Evolutionary conservation across 257 asterid genomes (phyloP).

Genomic region (Rehmannia glutinosa): DNA sequence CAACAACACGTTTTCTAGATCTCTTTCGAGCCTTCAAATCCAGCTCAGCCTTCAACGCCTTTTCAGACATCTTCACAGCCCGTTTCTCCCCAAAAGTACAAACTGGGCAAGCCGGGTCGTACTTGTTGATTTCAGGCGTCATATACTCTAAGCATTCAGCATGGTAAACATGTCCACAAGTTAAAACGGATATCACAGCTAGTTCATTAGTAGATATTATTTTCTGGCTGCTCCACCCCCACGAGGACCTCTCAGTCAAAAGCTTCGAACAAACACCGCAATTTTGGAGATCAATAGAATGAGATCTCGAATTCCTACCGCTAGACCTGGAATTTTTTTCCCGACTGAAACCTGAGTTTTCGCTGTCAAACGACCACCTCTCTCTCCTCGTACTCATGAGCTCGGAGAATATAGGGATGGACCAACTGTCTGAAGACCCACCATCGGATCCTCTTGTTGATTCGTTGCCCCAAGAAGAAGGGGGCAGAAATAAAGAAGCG

Average conservation of each 20-base stretch:
- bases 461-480: slow-evolving; percentile 72
- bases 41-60: slow-evolving; percentile 72
- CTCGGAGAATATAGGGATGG: slow-evolving; percentile 73
- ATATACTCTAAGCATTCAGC: slow-evolving; percentile 90
- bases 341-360: slow-evolving; percentile 46
- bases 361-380: slow-evolving; percentile 98
- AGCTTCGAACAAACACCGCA: slow-evolving; percentile 85
- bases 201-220: slow-evolving; percentile 63
- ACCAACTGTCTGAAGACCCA: slow-evolving; percentile 86
- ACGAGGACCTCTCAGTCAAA: slow-evolving; percentile 63
- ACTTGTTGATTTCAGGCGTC: slow-evolving; percentile 81
- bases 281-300: slow-evolving; percentile 57
- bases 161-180: slow-evolving; percentile 89
- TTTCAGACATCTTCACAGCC: slow-evolving; percentile 71
- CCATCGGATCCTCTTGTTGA: slow-evolving; percentile 69
- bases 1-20: slow-evolving; percentile 56
- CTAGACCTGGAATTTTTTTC: slow-evolving; percentile 57
- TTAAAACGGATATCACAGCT: slow-evolving; percentile 79
- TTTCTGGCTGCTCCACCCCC: slow-evolving; percentile 70
- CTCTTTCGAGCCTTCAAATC: slow-evolving; percentile 61
- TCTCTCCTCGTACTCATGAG: slow-evolving; percentile 56
- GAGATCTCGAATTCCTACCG: slow-evolving; percentile 44
- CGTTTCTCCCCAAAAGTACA: slow-evolving; percentile 94
- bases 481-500: slow-evolving; percentile 41
- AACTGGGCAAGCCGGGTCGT: slow-evolving; percentile 89